phyloP scores from a whole-genome alignment of 179 eudicot species.

The Silene noctiflora region DNA sequence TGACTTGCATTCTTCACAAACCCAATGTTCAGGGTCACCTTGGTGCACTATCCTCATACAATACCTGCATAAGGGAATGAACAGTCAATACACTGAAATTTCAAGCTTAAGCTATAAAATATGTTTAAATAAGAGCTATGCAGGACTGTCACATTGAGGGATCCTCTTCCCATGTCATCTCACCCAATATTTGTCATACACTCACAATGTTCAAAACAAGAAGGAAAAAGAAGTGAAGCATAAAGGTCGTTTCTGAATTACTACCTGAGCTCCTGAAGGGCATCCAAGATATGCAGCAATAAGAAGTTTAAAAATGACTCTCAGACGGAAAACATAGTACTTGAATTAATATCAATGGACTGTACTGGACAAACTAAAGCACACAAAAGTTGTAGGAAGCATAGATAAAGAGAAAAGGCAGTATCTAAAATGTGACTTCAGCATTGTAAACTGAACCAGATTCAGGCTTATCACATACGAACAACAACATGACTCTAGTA shows the following conservation, averaged over 20 bases:
- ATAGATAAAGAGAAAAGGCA: not conserved
- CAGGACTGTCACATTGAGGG: not conserved
- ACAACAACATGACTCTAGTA: too few species aligned
- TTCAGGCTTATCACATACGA: too few species aligned
- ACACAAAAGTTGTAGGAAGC: not conserved
- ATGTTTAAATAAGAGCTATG: not conserved
- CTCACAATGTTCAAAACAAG: too few species aligned
- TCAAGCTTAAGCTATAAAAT: not conserved
- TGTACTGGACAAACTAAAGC: not conserved
- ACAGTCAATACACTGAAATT: not conserved
- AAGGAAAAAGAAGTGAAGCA: not conserved
- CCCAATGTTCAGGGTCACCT: conserved; percentile 24
- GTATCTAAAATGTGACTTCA: not conserved
- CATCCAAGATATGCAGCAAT: not conserved
- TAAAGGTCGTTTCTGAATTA: not conserved
- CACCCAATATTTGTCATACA: not conserved
- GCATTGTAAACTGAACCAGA: too few species aligned
- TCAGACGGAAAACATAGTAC: too few species aligned
- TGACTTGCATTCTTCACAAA: conserved; percentile 32
- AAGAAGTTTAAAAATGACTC: not conserved
- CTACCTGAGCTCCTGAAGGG: not conserved
- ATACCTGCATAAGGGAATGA: conserved; percentile 23
- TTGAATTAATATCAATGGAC: too few species aligned
- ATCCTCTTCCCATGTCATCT: not conserved
- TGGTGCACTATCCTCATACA: conserved; percentile 25